A percentile compares a stretch with the other conserved stretches of the same genome.
These are phyloP conservation scores for Candida michaelii DNA, from an alignment of 805 yeast species.

Conservation along the genomic window DNA sequence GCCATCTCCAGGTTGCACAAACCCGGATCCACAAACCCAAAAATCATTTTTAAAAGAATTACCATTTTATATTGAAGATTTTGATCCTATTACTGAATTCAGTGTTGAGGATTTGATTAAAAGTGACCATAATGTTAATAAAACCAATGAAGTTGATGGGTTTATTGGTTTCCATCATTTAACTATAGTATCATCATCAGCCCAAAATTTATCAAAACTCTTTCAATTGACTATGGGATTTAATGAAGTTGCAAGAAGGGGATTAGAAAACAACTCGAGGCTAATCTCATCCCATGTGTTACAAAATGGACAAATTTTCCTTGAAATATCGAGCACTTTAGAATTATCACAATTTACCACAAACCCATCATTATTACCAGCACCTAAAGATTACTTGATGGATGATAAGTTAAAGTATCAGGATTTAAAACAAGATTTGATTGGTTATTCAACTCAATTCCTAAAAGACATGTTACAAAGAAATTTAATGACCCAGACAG, in stretches of 20 bases:
- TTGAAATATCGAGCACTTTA: conserved; percentile 49
- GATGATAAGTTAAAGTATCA: conserved; percentile 5
- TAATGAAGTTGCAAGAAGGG: conserved; percentile 56
- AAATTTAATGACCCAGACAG: background rate
- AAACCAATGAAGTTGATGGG: conserved; percentile 25
- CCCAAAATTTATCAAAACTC: conserved; percentile 59
- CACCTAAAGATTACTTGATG: background rate
- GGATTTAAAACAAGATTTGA: conserved; percentile 3
- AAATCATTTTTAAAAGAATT: conserved; percentile 5
- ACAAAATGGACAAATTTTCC: conserved; percentile 50
- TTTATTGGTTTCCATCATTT: conserved; percentile 60
- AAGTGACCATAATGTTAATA: conserved; percentile 19
- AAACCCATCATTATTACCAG: conserved; percentile 10
- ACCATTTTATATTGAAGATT: conserved; percentile 1
- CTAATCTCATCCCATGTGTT: conserved; percentile 60
- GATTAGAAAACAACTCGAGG: conserved; percentile 67
- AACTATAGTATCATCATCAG: conserved; percentile 72
- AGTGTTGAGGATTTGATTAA: conserved; percentile 18
- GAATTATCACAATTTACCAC: conserved; percentile 11
- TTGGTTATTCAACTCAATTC: background rate
- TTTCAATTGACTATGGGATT: conserved; percentile 64
- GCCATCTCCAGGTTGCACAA: no score
- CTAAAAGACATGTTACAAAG: background rate
- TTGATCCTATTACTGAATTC: conserved; percentile 2
- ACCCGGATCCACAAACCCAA: background rate